phyloP scores from a whole-genome alignment of 805 yeast genomes.

The Suhomyces sp. region DNA sequence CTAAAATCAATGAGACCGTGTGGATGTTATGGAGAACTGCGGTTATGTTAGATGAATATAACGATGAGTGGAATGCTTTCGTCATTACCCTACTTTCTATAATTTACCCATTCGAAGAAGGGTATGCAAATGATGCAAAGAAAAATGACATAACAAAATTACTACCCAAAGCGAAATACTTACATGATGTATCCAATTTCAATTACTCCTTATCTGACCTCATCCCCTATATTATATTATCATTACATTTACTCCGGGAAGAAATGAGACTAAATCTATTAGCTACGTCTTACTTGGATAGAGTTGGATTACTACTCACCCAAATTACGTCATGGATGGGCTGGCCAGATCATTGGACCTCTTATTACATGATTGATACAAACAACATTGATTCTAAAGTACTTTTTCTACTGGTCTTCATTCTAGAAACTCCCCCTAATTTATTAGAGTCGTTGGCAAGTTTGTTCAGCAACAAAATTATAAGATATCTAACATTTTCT shows the following conservation, averaged over 20 bases:
- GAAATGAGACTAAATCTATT: conserved; percentile 63
- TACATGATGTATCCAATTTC: conserved; percentile 25
- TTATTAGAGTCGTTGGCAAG: conserved; percentile 56
- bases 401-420: conserved; percentile 43
- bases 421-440: conserved; percentile 60
- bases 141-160: conserved; percentile 30
- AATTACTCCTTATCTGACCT: conserved; percentile 50
- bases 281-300: conserved; percentile 30
- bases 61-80: conserved; percentile 62
- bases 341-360: conserved; percentile 68
- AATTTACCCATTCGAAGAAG: conserved; percentile 45
- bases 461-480: conserved; percentile 41
- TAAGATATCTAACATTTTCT: conserved; percentile 63
- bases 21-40: conserved; percentile 66
- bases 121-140: conserved; percentile 10
- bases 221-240: conserved; percentile 61
- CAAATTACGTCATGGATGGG: conserved; percentile 67
- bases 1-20: conserved; percentile 55
- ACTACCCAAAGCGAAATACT: conserved; percentile 29
- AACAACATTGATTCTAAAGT: conserved; percentile 36
- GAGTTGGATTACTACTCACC: conserved; percentile 55
- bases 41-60: conserved; percentile 37
- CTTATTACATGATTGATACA: conserved; percentile 48
- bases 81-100: conserved; percentile 51
- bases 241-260: conserved; percentile 76